Conservation (phyloP, 257 asterid species). For the Linderniella brevidens region DNA sequence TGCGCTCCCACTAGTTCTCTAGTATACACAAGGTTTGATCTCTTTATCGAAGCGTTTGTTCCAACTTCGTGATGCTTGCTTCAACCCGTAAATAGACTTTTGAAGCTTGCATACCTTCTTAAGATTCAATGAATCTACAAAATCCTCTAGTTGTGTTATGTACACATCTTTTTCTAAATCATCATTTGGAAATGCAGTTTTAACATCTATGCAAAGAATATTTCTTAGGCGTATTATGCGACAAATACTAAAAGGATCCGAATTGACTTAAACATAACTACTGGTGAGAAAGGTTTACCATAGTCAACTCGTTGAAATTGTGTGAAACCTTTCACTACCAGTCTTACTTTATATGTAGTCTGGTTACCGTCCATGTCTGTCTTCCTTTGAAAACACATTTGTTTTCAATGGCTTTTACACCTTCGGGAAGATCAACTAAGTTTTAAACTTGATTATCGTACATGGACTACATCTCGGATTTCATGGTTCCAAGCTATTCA, state of each 20-base stretch:
- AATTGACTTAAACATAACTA: background rate
- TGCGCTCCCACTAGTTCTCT: conserved; percentile 1
- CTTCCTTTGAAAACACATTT: background rate
- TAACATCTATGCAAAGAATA: background rate
- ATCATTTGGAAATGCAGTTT: background rate
- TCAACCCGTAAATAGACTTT: background rate
- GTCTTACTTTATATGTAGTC: background rate
- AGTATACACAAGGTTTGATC: background rate
- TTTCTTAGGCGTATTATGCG: background rate
- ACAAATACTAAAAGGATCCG: background rate
- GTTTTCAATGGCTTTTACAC: background rate
- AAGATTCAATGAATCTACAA: background rate
- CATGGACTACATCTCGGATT: background rate
- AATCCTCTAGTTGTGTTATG: background rate
- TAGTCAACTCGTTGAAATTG: too few species aligned
- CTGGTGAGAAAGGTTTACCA: background rate
- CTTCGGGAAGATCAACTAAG: background rate
- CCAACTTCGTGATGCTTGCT: background rate
- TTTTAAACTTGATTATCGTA: background rate
- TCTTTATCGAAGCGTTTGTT: background rate
- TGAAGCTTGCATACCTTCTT: background rate
- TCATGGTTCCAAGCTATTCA: background rate
- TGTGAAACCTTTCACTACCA: background rate
- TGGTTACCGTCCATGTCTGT: background rate
- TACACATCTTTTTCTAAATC: background rate